phyloP scores from a whole-genome alignment of 805 yeast species.

The Peterozyma toletana region DNA sequence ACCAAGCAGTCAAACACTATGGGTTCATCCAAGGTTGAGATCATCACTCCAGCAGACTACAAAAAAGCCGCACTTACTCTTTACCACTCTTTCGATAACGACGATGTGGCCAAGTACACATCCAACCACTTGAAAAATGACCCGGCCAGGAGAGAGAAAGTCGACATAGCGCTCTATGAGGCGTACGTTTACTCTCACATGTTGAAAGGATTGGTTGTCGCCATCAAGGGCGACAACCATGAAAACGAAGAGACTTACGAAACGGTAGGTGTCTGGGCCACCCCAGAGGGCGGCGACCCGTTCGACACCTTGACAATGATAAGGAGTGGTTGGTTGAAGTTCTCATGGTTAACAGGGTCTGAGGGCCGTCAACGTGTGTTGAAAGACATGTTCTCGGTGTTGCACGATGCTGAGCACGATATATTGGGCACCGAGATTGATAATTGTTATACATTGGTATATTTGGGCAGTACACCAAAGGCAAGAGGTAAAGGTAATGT shows the following conservation, averaged over 20 bases:
- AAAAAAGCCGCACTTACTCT: conserved; percentile 27
- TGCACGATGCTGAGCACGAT: conserved; percentile 41
- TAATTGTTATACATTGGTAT: conserved; percentile 26
- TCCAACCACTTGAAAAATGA: conserved; percentile 22
- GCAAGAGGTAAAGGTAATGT: conserved; percentile 55
- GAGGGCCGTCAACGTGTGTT: conserved; percentile 43
- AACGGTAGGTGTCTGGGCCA: conserved; percentile 49
- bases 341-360: conserved; percentile 41
- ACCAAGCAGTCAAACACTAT: neutral
- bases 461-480: conserved; percentile 25
- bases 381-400: conserved; percentile 40
- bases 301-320: conserved; percentile 34
- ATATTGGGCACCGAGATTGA: conserved; percentile 32
- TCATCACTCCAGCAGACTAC: conserved; percentile 20
- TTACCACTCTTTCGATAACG: conserved; percentile 24
- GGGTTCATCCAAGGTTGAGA: conserved; percentile 15
- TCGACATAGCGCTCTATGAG: conserved; percentile 39
- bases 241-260: conserved; percentile 31
- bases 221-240: conserved; percentile 35
- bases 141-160: conserved; percentile 20
- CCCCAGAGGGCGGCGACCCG: conserved; percentile 32
- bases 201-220: conserved; percentile 40
- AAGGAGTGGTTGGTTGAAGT: conserved; percentile 44
- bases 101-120: conserved; percentile 22
- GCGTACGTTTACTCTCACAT: conserved; percentile 45